A percentile compares a stretch with the other conserved stretches of the same genome.
These are phyloP conservation scores for Wickerhamiella brachini DNA, from an alignment of 805 yeast genomes.

Conservation along the genomic window DNA sequence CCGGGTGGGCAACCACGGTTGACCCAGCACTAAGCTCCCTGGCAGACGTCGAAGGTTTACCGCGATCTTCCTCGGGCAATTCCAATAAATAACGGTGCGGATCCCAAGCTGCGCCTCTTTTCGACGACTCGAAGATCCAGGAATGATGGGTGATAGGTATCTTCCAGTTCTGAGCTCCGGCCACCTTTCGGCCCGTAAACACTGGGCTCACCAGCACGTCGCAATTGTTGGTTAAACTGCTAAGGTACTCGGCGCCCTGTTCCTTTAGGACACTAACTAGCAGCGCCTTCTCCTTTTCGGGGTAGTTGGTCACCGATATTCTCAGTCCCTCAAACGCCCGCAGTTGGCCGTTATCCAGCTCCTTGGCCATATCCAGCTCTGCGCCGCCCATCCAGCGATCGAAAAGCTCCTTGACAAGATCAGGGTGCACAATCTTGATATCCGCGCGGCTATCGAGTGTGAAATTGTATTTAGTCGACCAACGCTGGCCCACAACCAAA, in stretches of 20 bases:
- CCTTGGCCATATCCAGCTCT: conserved; percentile 22
- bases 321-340: conserved; percentile 22
- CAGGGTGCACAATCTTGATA: conserved; percentile 39
- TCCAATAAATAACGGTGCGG: conserved; percentile 25
- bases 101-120: conserved; percentile 29
- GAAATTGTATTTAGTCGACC: conserved; percentile 41
- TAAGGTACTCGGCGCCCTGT: conserved; percentile 25
- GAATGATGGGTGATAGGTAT: conserved; percentile 31
- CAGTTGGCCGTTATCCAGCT: conserved; percentile 15
- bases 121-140: conserved; percentile 32
- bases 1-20: background rate
- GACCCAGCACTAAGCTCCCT: background rate
- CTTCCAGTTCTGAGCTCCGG: conserved; percentile 28
- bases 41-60: conserved; percentile 11
- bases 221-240: conserved; percentile 18
- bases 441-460: conserved; percentile 34
- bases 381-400: conserved; percentile 42
- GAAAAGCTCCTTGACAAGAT: conserved; percentile 32
- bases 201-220: conserved; percentile 22
- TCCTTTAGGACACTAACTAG: conserved; percentile 18
- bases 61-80: conserved; percentile 21
- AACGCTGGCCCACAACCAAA: conserved; percentile 38
- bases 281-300: conserved; percentile 16
- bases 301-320: conserved; percentile 28
- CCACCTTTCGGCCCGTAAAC: conserved; percentile 23